Conservation (phyloP, 768 basidiomycete species). For the Suillus discolor region DNA sequence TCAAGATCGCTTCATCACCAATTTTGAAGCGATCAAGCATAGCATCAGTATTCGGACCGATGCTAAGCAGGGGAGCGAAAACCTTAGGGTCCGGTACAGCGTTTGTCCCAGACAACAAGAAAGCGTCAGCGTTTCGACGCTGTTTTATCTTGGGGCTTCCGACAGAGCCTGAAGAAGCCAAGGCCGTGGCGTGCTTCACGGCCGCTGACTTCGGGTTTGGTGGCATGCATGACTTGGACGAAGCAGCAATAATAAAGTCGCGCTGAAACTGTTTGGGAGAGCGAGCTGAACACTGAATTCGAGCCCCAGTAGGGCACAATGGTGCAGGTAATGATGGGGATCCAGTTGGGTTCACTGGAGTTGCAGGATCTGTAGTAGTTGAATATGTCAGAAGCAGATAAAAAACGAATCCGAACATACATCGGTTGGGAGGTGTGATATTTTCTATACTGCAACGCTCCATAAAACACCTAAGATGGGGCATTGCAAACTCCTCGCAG, state of each 20-base stretch:
- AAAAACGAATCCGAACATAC: neutral
- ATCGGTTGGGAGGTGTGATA: neutral
- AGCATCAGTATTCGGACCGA: constrained; percentile 11
- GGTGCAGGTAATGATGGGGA: neutral
- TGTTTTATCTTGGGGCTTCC: neutral
- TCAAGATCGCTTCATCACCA: constrained; percentile 1
- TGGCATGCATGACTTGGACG: neutral
- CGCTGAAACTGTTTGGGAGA: neutral
- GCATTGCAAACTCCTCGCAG: neutral
- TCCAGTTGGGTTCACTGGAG: neutral
- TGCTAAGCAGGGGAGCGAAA: constrained; percentile 9
- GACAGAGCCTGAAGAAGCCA: neutral
- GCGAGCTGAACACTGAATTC: neutral
- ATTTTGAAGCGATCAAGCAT: constrained; percentile 10
- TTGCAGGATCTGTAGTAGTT: neutral
- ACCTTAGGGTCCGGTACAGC: neutral
- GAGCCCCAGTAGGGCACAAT: neutral
- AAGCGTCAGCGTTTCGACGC: neutral
- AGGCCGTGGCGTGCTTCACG: neutral
- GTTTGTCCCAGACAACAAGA: neutral
- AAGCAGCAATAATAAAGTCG: neutral
- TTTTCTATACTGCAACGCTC: neutral
- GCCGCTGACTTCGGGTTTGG: neutral
- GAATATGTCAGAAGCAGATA: neutral
- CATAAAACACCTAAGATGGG: neutral